A percentile compares a stretch with the other conserved stretches of the same genome.
phyloP scores from a whole-genome alignment of 1,139 yeast genomes.

The Sugiyamaella grinbergsii region DNA sequence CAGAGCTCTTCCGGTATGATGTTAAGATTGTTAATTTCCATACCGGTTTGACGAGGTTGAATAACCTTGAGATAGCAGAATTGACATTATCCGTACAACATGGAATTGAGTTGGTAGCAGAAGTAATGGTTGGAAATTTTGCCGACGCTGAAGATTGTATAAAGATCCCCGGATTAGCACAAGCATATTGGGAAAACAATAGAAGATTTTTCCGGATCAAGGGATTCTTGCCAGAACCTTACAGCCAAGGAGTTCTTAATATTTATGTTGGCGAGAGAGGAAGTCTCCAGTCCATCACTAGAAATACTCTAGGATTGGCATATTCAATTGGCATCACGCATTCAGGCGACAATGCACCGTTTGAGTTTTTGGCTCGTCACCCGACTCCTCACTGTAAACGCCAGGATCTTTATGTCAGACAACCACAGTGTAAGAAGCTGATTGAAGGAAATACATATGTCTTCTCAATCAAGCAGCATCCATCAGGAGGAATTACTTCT shows the following conservation, averaged over 20 bases:
- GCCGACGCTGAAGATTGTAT: slow-evolving; percentile 38
- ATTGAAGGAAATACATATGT: slow-evolving; percentile 59
- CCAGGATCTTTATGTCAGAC: slow-evolving; percentile 76
- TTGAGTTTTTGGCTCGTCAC: slow-evolving; percentile 69
- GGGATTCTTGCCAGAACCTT: slow-evolving; percentile 72
- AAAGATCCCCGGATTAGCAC: slow-evolving; percentile 64
- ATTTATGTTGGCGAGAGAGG: slow-evolving; percentile 70
- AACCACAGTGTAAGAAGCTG: slow-evolving; percentile 76
- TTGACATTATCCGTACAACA: slow-evolving; percentile 70
- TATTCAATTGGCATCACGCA: slow-evolving; percentile 79
- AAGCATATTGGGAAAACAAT: slow-evolving; percentile 68
- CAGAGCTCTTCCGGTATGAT: slow-evolving; percentile 67
- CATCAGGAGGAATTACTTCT: slow-evolving; percentile 57
- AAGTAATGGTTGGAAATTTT: slow-evolving; percentile 44
- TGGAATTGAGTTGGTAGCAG: slow-evolving; percentile 66
- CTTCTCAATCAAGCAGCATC: slow-evolving; percentile 66
- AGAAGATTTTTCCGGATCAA: slow-evolving; percentile 74
- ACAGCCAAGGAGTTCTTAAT: slow-evolving; percentile 69
- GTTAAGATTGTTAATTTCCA: slow-evolving; percentile 68
- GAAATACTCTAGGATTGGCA: slow-evolving; percentile 58
- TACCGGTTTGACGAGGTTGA: slow-evolving; percentile 71
- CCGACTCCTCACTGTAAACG: slow-evolving; percentile 70
- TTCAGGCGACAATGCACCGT: slow-evolving; percentile 59
- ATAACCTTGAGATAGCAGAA: slow-evolving; percentile 78
- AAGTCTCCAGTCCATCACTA: slow-evolving; percentile 55